Evolutionary conservation across 2,329 filamentous ascomycete genomes (phyloP).

Genomic region (Cladosporium sp.): DNA sequence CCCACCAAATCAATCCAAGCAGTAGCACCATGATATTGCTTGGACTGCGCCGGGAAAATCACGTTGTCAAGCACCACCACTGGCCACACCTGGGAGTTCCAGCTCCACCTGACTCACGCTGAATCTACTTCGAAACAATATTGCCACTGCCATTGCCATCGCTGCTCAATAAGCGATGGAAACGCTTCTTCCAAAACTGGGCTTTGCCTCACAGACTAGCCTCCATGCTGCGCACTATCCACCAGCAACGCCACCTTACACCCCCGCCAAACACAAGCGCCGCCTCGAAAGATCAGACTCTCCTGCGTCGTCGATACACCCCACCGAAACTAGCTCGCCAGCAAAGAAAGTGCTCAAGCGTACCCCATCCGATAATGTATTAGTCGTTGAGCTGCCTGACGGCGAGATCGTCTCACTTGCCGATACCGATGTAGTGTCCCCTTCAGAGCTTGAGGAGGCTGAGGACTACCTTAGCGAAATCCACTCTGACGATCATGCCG

Average conservation of each 20-base stretch:
- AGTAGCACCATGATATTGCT: conserved; percentile 33
- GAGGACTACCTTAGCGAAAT: conserved; percentile 35
- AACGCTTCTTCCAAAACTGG: conserved; percentile 27
- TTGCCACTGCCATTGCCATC: conserved; percentile 1
- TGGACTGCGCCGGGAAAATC: conserved; percentile 28
- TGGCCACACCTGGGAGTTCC: conserved; percentile 26
- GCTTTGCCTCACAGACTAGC: conserved; percentile 27
- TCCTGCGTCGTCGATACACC: conserved; percentile 41
- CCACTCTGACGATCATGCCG: conserved; percentile 14
- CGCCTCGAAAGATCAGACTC: conserved; percentile 30
- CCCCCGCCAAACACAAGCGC: conserved; percentile 26
- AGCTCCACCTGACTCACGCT: conserved; percentile 28
- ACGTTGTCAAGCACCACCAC: conserved; percentile 35
- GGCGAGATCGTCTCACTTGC: conserved; percentile 33
- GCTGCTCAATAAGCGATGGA: conserved; percentile 22
- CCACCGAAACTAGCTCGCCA: conserved; percentile 37
- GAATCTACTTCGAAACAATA: conserved; percentile 19
- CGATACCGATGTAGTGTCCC: conserved; percentile 43
- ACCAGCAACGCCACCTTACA: conserved; percentile 35
- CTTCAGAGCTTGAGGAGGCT: conserved; percentile 47
- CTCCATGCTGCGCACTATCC: conserved; percentile 21
- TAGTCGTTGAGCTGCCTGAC: conserved; percentile 45
- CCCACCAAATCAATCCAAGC: conserved; percentile 1
- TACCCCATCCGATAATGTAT: conserved; percentile 34
- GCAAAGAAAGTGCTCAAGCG: conserved; percentile 32